Base-by-base conservation (phyloP, 768 basidiomycete genomes). In the Tephrocybe sp. region DNA sequence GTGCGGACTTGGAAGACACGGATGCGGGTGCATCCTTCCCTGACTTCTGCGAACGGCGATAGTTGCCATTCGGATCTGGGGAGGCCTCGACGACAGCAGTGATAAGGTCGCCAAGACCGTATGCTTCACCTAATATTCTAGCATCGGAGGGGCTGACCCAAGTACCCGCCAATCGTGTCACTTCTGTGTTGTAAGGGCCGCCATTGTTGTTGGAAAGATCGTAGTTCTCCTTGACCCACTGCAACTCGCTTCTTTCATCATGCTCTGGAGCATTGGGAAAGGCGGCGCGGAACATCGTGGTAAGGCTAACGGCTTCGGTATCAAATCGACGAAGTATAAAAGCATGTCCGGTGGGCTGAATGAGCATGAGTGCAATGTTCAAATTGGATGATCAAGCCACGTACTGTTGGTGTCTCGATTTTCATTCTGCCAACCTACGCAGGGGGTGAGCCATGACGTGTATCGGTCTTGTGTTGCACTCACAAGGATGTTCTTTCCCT, bases 261-360 rank as follows among this genome's bases (percentile, higher is more conserved):
- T 76, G 71, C 1, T 93, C 90, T 36, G 73, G 71, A 3, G 92
- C 88, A 31, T 76, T 80, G 9, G 94, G 94, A 66, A 92, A 97
- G 0, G 92, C 92, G 7, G 93, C 93, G 50, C 93, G 89, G 72
- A 90, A 95, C 93, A 97, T 95, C 49, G 94, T 95, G 9, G 94
- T 95, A 9, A 94, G 79, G 55, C 86, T 89, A 68, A 97, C 80
- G 16, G 92, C 92, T 51, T 89, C 86, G 3, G 94, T 95, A 69
- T 97, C 94, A 59, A 89, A 94, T 47, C 94, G 84, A 38, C 94
- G 83, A 29, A 97, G 84, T 62, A 97, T 91, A 65, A 97, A 97
- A 19, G 94, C 92, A 69, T 97, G 94, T 29, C 86, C 84, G 12
- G 72, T 66, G 23, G 85, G 78, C 88, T 91, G 64, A 15, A 34